Evolutionary conservation across 2,329 filamentous ascomycete species (phyloP), one percentile per base, ranked within the genome.

Genomic region (Biscogniauxia mediterranea): DNA sequence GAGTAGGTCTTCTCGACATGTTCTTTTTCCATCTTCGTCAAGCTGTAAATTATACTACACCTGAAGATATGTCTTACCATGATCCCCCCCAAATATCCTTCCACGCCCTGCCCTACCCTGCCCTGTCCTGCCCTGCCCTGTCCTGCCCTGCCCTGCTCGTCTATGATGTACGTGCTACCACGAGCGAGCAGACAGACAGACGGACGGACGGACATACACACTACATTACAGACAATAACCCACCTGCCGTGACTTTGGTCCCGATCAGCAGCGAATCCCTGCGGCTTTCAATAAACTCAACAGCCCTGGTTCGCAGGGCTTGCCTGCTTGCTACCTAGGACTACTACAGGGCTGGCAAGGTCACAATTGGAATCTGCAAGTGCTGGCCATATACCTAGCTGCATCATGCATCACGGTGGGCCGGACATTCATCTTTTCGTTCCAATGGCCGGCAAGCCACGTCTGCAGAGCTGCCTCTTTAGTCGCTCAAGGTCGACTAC

Each of bases 401-500:
- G 62, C 65, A 65, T 67, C 61, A 62, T 66, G 62, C 67, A 66
- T 63, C 52, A 64, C 51, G 62, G 66, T 69, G 69, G 67, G 56
- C 63, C 66, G 62, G 67, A 68, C 65, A 63, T 58, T 60, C 57
- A 59, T 61, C 53, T 57, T 50, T 57, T 62, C 61, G 61, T 63
- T 52, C 66, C 70, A 73, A 74, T 72, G 71, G 73, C 71, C 74
- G 71, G 74, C 77, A 69, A 74, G 67, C 74, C 60, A 65, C 65
- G 61, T 65, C 66, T 66, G 61, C 66, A 65, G 66, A 70, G 67
- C 66, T 70, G 65, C 63, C 68, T 63, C 50, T 69, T 70, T 69
- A 69, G 67, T 71, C 65, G 66, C 65, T 66, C 57, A 63, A 65
- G 59, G 56, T 62, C 50, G 58, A 51, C 58, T 61, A 64, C 62